Base-by-base conservation (phyloP, 306 rosid species). In the Myrica gale region DNA sequence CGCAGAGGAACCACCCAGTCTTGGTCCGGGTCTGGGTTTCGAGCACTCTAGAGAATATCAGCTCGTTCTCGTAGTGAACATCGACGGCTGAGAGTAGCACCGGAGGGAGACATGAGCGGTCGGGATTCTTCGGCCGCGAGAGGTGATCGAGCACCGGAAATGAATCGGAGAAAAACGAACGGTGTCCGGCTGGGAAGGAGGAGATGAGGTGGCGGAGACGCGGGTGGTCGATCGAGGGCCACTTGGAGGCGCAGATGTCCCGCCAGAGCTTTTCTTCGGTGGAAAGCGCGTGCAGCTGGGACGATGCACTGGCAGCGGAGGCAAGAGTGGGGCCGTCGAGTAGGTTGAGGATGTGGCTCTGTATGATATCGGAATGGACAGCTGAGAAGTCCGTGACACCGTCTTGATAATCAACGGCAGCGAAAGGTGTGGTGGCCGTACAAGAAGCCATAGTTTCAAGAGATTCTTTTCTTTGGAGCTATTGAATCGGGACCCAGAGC, bases 31-130 rank as follows among this genome's bases (percentile, higher is more conserved):
- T 87, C 41, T 82, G 88, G 42, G 81, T 85, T 7, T 69, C 76
- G 0, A 76, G 77, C 39, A 87, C 78, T 11, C 80, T 85, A 5
- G 99, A 90, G 85, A 92, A 83, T 19, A 95, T 58, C 9, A 84
- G 84, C 42, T 67, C 74, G 21, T 72, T 86, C 66, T 78, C 48
- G 84, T 89, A 89, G 65, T 62, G 82, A 11, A 95, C 46, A 77
- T 95, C 97, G 0, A 92, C 93, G 75, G 97, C 97, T 0, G 97
- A 92, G 82, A 95, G 60, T 1, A 84, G 51, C 39, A 82, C 89
- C 6, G 65, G 0, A 2, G 90, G 5, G 11, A 67, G n/a, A 1
- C 58, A 46, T 0, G 82, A 5, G 44, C 39, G 67, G 62, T 57
- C 10, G 5, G 5, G 57, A 16, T 16, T 52, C 8, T 42, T 5